Percentiles rank a stretch among this genome's conserved stretches.
Evolutionary conservation across 2,329 filamentous ascomycete species (phyloP).

Genomic region (Diaporthe ampelina): DNA sequence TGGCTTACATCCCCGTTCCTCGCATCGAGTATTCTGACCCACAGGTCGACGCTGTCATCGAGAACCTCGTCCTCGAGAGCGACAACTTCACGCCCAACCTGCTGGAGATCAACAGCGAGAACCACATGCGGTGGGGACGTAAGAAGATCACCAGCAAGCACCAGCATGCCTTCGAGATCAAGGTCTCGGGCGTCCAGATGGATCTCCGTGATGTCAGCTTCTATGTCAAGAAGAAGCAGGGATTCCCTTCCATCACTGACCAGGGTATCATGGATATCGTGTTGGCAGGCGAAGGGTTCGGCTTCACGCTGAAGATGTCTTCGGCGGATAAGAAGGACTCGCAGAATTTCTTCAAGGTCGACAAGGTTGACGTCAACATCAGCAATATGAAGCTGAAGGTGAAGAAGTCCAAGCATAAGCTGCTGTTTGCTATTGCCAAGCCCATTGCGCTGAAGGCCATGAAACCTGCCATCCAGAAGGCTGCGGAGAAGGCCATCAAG

Average conservation of each 20-base stretch:
- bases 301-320: conserved; percentile 91
- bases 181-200: conserved; percentile 91
- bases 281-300: conserved; percentile 88
- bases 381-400: conserved; percentile 89
- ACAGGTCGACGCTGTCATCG: conserved; percentile 87
- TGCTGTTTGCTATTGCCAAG: conserved; percentile 89
- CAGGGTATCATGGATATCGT: conserved; percentile 90
- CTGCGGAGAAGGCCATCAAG: conserved; percentile 89
- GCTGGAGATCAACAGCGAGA: conserved; percentile 88
- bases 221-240: conserved; percentile 94
- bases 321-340: conserved; percentile 81
- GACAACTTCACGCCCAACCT: conserved; percentile 98
- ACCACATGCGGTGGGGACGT: conserved; percentile 95
- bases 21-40: conserved; percentile 93
- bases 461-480: conserved; percentile 87
- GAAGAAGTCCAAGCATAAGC: conserved; percentile 95
- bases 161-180: conserved; percentile 85
- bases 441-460: conserved; percentile 87
- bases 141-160: conserved; percentile 87
- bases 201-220: conserved; percentile 93
- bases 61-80: conserved; percentile 95
- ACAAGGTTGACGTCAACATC: conserved; percentile 87
- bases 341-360: conserved; percentile 93
- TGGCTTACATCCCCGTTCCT: conserved; percentile 92
- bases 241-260: conserved; percentile 90